Conservation (phyloP, 345 rosid genomes). For the Salix caprea region DNA sequence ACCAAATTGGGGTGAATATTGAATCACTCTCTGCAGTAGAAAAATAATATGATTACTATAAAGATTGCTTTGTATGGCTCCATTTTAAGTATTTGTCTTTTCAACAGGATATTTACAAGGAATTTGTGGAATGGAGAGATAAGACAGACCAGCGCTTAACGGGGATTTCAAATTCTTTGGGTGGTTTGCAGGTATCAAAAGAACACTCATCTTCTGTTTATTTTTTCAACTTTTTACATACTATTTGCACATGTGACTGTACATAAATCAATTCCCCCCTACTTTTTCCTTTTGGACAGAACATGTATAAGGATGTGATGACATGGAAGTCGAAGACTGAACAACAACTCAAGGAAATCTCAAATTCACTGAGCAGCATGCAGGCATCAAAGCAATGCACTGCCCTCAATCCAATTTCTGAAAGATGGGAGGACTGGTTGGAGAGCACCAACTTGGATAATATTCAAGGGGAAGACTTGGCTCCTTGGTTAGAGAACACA, state of each 20-base stretch:
- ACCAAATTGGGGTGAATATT: conserved; percentile 48
- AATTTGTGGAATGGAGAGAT: conserved; percentile 52
- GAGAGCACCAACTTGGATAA: conserved; percentile 57
- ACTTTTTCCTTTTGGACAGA: conserved; percentile 31
- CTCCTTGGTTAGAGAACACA: conserved; percentile 47
- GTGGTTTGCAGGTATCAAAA: conserved; percentile 60
- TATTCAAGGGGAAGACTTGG: conserved; percentile 53
- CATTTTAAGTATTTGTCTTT: conserved; percentile 1
- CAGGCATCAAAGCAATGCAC: conserved; percentile 52
- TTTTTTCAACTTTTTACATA: background rate
- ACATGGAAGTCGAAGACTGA: conserved; percentile 68
- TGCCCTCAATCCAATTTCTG: conserved; percentile 50
- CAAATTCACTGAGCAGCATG: conserved; percentile 44
- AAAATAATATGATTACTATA: background rate
- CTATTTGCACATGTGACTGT: background rate
- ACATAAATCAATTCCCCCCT: background rate
- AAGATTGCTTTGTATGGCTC: conserved; percentile 1
- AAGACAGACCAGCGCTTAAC: conserved; percentile 51
- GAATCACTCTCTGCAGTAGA: conserved; percentile 6
- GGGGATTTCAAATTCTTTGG: conserved; percentile 65
- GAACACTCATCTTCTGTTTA: background rate
- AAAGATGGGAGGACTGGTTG: conserved; percentile 81
- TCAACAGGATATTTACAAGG: conserved; percentile 50
- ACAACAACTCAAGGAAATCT: conserved; percentile 58
- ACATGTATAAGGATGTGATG: conserved; percentile 48